phyloP scores from a whole-genome alignment of 345 rosid species.

The Melastoma malabathricum region DNA sequence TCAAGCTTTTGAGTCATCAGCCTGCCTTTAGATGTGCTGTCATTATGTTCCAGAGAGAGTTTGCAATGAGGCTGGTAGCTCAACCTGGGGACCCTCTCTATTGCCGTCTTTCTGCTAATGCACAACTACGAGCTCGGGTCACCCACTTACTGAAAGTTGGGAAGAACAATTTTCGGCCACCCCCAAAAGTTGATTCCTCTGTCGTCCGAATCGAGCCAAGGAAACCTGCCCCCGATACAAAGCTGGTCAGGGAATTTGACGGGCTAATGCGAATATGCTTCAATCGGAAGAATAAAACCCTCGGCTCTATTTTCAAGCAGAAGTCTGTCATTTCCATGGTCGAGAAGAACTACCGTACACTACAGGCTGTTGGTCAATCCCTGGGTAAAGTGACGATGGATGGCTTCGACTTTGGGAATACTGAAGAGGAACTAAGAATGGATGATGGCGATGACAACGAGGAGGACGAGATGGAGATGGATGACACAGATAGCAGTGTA shows the following conservation, averaged over 20 bases:
- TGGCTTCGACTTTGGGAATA: slow-evolving; percentile 13
- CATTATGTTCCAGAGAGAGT: slow-evolving; percentile 89
- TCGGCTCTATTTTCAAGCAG: slow-evolving; percentile 67
- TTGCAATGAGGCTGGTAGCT: slow-evolving; percentile 86
- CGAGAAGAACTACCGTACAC: slow-evolving; percentile 75
- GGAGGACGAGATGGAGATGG: slow-evolving; percentile 24
- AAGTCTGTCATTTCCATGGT: slow-evolving; percentile 49
- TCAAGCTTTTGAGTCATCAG: slow-evolving; percentile 65
- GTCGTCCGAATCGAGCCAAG: slow-evolving; percentile 85
- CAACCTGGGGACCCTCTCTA: slow-evolving; percentile 79
- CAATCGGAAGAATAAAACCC: slow-evolving; percentile 79
- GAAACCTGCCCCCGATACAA: slow-evolving; percentile 53
- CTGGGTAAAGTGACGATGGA: slow-evolving; percentile 20
- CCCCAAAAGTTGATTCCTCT: slow-evolving; percentile 90
- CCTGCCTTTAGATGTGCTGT: slow-evolving; percentile 81
- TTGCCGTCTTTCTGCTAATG: slow-evolving; percentile 74
- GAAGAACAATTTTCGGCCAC: slow-evolving; percentile 88
- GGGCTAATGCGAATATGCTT: slow-evolving; percentile 78
- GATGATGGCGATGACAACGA: slow-evolving; percentile 29
- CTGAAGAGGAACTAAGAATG: slow-evolving; percentile 34
- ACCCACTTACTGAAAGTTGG: slow-evolving; percentile 89
- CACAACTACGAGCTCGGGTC: slow-evolving; percentile 78
- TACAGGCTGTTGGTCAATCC: slow-evolving; percentile 41
- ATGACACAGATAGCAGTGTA: slow-evolving; percentile 17
- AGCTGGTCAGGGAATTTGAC: slow-evolving; percentile 68